These are phyloP conservation scores for Scutellaria galericulata DNA, from an alignment of 257 asterid species.

Conservation along the genomic window DNA sequence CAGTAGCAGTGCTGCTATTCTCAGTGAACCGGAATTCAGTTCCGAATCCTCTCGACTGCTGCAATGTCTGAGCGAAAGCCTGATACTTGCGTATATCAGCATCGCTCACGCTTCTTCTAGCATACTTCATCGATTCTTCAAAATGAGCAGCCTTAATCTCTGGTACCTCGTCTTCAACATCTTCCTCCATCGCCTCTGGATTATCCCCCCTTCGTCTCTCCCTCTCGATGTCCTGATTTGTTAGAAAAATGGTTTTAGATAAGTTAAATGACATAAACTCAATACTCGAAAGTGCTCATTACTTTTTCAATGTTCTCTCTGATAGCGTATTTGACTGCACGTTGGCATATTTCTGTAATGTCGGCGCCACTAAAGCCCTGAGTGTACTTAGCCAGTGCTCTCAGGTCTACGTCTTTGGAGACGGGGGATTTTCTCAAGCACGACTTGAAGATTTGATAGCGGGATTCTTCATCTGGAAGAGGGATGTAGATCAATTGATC, in stretches of 20 bases:
- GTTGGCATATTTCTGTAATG: slow-evolving; percentile 66
- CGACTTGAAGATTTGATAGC: slow-evolving; percentile 61
- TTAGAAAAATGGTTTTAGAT: background rate
- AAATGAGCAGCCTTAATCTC: slow-evolving; percentile 64
- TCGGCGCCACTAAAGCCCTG: slow-evolving; percentile 73
- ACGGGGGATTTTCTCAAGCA: slow-evolving; percentile 62
- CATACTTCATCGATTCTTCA: slow-evolving; percentile 69
- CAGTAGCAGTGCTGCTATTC: slow-evolving; percentile 34
- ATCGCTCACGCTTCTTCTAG: slow-evolving; percentile 60
- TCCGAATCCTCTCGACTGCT: slow-evolving; percentile 69
- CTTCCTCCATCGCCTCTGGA: slow-evolving; percentile 79
- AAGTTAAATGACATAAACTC: too few species aligned
- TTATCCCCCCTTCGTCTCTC: slow-evolving; percentile 52
- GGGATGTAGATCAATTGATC: slow-evolving; percentile 72
- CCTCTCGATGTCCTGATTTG: slow-evolving; percentile 53
- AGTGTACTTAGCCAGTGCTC: slow-evolving; percentile 62
- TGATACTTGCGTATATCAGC: slow-evolving; percentile 67
- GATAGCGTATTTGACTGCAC: slow-evolving; percentile 69
- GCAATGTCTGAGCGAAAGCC: slow-evolving; percentile 65
- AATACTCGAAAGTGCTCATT: background rate
- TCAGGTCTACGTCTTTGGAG: slow-evolving; percentile 51
- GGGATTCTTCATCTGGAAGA: slow-evolving; percentile 67
- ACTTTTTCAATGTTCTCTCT: slow-evolving; percentile 69
- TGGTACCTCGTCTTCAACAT: slow-evolving; percentile 54
- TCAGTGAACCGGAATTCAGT: slow-evolving; percentile 56